These are phyloP conservation scores for Excoecaria agallocha DNA, from an alignment of 345 rosid genomes.

Conservation along the genomic window DNA sequence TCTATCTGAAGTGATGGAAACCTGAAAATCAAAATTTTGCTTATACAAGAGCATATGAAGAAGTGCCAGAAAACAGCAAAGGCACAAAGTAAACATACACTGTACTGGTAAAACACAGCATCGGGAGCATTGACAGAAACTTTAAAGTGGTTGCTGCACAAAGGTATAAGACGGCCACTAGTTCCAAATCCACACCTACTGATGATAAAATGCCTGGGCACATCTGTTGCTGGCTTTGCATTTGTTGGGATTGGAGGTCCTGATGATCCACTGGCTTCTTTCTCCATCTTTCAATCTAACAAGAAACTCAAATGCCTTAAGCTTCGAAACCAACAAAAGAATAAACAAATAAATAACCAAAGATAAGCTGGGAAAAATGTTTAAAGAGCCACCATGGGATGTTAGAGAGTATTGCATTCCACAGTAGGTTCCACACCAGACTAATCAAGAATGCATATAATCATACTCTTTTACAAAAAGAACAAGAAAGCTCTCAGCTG, in stretches of 20 bases:
- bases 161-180: constrained; percentile 41
- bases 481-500: no score
- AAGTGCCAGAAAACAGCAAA: constrained; percentile 15
- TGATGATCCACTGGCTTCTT: constrained; percentile 27
- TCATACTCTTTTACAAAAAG: no score
- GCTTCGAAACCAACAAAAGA: not conserved
- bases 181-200: constrained; percentile 53
- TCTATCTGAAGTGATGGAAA: constrained; percentile 50
- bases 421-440: no score
- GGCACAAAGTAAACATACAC: constrained; percentile 44
- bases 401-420: not conserved
- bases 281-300: constrained; percentile 43
- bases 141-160: constrained; percentile 72
- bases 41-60: constrained; percentile 6
- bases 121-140: constrained; percentile 50
- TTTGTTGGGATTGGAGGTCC: constrained; percentile 29
- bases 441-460: no score
- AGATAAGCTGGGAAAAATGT: no score
- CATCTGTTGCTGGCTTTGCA: constrained; percentile 30
- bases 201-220: constrained; percentile 46
- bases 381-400: not conserved
- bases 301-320: constrained; percentile 1
- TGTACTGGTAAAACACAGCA: constrained; percentile 73
- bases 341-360: not conserved
- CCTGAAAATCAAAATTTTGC: constrained; percentile 41